Evolutionary conservation across 495 filamentous ascomycete genomes (phyloP).

Genomic region (Neurospora africana): DNA sequence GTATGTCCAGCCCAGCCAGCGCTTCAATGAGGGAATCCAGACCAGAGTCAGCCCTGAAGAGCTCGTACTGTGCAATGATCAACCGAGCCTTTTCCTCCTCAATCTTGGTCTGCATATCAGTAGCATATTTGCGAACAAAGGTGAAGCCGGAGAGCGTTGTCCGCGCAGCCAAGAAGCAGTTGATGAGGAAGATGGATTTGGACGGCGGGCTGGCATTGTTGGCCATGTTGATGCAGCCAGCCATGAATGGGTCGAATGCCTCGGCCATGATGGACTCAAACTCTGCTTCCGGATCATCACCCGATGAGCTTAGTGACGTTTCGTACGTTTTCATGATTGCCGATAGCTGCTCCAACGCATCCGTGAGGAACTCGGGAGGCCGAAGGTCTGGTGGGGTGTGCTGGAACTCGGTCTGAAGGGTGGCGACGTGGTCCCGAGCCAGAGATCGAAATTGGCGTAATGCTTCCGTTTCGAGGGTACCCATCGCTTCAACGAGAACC

Average conservation of each 20-base stretch:
- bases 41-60: constrained; percentile 65
- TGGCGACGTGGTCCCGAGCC: constrained; percentile 66
- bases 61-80: constrained; percentile 49
- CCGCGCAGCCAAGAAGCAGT: constrained; percentile 58
- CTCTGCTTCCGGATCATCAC: constrained; percentile 43
- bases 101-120: constrained; percentile 37
- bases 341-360: constrained; percentile 63
- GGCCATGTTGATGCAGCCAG: constrained; percentile 59
- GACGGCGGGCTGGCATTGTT: constrained; percentile 46
- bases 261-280: constrained; percentile 73
- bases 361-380: constrained; percentile 73
- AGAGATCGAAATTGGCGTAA: constrained; percentile 71
- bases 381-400: constrained; percentile 59
- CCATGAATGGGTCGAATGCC: constrained; percentile 78
- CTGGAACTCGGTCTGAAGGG: constrained; percentile 57
- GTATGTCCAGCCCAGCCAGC: constrained; percentile 28
- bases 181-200: constrained; percentile 67
- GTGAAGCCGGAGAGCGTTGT: constrained; percentile 39
- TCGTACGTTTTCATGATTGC: constrained; percentile 75
- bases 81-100: constrained; percentile 35
- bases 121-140: constrained; percentile 40
- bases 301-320: constrained; percentile 53
- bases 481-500: constrained; percentile 56
- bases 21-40: constrained; percentile 58
- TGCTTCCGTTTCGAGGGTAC: constrained; percentile 60